Evolutionary conservation across 108 stramenopile species (phyloP).

Genomic region (Ochromonas danica): DNA sequence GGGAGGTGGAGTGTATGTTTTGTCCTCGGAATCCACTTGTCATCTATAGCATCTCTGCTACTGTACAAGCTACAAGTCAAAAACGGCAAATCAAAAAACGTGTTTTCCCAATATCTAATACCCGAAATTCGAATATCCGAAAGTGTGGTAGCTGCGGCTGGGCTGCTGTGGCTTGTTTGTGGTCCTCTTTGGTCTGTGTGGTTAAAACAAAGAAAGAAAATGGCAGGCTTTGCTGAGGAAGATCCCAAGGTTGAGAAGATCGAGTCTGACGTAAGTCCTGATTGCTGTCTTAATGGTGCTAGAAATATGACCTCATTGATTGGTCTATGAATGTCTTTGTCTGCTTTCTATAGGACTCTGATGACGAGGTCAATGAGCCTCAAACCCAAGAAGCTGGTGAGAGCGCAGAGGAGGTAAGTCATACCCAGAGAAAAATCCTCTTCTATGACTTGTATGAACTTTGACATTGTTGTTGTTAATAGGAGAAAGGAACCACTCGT

Average conservation of each 20-base stretch:
- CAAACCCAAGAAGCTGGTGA: background rate
- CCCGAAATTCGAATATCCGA: too few species aligned
- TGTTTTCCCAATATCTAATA: too few species aligned
- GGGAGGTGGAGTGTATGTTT: background rate
- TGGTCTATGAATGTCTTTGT: background rate
- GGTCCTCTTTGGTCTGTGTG: too few species aligned
- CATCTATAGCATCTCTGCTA: too few species aligned
- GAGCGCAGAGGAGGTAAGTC: slow-evolving; percentile 43
- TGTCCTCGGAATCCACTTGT: too few species aligned
- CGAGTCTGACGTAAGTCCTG: slow-evolving; percentile 24
- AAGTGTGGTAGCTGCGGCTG: too few species aligned
- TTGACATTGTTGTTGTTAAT: slow-evolving; percentile 36
- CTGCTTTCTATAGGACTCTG: background rate
- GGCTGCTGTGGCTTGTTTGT: too few species aligned
- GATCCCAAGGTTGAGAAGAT: slow-evolving; percentile 43
- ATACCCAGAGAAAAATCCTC: slow-evolving; percentile 70
- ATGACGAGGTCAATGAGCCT: slow-evolving; percentile 3
- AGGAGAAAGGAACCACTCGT: slow-evolving; percentile 80
- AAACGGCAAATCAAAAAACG: too few species aligned
- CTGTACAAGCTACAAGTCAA: too few species aligned
- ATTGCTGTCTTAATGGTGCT: background rate
- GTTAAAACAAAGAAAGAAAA: too few species aligned
- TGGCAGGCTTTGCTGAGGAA: slow-evolving; percentile 30
- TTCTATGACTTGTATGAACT: background rate
- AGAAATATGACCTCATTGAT: background rate